These are phyloP conservation scores for Podospora australis DNA, from an alignment of 495 filamentous ascomycete genomes.

Conservation along the genomic window DNA sequence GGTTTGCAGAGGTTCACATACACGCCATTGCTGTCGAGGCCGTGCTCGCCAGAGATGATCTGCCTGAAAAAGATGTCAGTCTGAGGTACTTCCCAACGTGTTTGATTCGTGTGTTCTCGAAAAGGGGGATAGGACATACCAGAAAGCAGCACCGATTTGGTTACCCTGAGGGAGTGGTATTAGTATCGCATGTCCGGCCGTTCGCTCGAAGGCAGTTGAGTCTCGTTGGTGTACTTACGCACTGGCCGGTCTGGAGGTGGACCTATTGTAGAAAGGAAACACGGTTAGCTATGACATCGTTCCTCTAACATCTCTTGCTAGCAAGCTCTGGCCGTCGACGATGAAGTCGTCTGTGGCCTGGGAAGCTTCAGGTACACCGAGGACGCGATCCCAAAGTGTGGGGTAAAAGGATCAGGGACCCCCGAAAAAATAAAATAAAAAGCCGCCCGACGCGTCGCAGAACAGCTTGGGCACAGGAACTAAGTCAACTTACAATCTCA, in stretches of 20 bases:
- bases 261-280: constrained; percentile 53
- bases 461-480: constrained; percentile 33
- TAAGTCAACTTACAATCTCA: constrained; percentile 75
- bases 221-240: constrained; percentile 60
- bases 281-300: constrained; percentile 28
- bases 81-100: neutral
- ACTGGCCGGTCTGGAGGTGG: constrained; percentile 99
- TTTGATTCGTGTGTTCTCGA: neutral
- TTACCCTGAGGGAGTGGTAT: constrained; percentile 65
- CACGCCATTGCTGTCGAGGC: constrained; percentile 87
- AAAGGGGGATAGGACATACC: constrained; percentile 38
- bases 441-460: constrained; percentile 69
- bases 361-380: neutral
- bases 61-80: constrained; percentile 43
- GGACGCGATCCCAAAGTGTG: constrained; percentile 23
- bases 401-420: constrained; percentile 28
- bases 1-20: constrained; percentile 26
- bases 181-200: constrained; percentile 8
- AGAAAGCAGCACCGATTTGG: constrained; percentile 99
- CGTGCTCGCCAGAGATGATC: constrained; percentile 97
- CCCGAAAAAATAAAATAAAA: no score
- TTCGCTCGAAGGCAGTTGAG: constrained; percentile 19
- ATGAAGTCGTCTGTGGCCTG: constrained; percentile 3
- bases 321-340: constrained; percentile 9
- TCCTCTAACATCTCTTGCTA: constrained; percentile 3